phyloP scores from a whole-genome alignment of 2,329 filamentous ascomycete genomes.

The Spiromastix sp. region DNA sequence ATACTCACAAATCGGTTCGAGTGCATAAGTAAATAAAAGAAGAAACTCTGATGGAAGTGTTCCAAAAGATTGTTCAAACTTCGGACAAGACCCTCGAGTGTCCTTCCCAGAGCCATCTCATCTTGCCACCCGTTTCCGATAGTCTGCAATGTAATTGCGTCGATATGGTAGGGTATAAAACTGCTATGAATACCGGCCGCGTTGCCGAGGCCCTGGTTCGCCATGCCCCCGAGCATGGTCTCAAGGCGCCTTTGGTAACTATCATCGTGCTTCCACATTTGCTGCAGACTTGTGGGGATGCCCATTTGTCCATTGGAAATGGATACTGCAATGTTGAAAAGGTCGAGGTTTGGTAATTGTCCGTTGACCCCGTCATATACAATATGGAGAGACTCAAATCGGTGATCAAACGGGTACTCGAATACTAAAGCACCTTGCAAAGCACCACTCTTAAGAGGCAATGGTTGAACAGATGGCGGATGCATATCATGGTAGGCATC shows the following conservation, averaged over 20 bases:
- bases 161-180: conserved; percentile 96
- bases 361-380: conserved; percentile 95
- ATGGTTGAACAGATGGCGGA: conserved; percentile 55
- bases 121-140: conserved; percentile 92
- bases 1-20: conserved; percentile 93
- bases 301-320: conserved; percentile 90
- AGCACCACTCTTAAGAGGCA: conserved; percentile 85
- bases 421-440: conserved; percentile 89
- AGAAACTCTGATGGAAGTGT: conserved; percentile 97
- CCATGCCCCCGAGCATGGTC: conserved; percentile 86
- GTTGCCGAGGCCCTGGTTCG: conserved; percentile 80
- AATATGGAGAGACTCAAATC: conserved; percentile 81
- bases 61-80: conserved; percentile 95
- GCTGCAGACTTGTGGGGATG: conserved; percentile 71
- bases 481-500: conserved; percentile 95
- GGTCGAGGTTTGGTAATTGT: conserved; percentile 86
- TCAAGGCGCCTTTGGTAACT: conserved; percentile 70
- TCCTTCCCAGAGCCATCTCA: conserved; percentile 87
- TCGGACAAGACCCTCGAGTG: conserved; percentile 81
- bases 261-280: conserved; percentile 69
- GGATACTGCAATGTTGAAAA: conserved; percentile 85
- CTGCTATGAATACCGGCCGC: conserved; percentile 85
- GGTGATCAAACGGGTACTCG: conserved; percentile 76
- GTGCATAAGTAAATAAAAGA: conserved; percentile 94
- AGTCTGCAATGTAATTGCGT: conserved; percentile 86